These are phyloP conservation scores for Platismatia glauca DNA, from an alignment of 495 filamentous ascomycete species.

Conservation along the genomic window DNA sequence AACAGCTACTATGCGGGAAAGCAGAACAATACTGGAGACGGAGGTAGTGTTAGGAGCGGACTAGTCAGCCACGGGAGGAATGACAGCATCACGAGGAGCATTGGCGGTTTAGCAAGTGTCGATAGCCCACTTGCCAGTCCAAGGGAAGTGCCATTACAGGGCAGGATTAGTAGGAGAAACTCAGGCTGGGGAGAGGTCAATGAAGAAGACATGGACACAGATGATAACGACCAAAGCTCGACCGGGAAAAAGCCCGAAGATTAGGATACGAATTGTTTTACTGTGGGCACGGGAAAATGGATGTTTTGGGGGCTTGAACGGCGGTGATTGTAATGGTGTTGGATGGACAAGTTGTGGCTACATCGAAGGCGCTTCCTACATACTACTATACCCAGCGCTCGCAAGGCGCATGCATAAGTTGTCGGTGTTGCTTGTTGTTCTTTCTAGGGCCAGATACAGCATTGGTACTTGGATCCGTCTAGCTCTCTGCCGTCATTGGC, in stretches of 20 bases:
- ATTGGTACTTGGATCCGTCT: background rate
- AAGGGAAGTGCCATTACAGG: conserved; percentile 35
- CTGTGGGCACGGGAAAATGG: background rate
- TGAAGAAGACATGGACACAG: conserved; percentile 35
- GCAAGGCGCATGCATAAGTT: background rate
- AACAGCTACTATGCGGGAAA: conserved; percentile 73
- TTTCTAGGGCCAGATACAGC: background rate
- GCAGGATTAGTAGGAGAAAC: conserved; percentile 50
- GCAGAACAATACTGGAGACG: conserved; percentile 51
- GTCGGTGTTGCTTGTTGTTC: background rate
- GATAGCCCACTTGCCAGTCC: conserved; percentile 56
- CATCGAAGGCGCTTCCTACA: background rate
- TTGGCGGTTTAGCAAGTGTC: conserved; percentile 42
- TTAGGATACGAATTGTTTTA: background rate
- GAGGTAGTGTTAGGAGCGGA: conserved; percentile 69
- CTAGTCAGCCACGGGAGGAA: conserved; percentile 66
- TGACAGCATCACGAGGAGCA: conserved; percentile 74
- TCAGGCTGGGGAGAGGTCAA: conserved; percentile 54
- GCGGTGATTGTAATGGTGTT: background rate
- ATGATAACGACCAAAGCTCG: conserved; percentile 19
- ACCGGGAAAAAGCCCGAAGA: conserved; percentile 10
- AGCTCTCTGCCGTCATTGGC: background rate
- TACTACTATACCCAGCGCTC: conserved; percentile 1
- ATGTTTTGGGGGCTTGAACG: background rate
- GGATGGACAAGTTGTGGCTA: conserved; percentile 2